Evolutionary conservation across 2,329 filamentous ascomycete species (phyloP).

Genomic region (Diaporthe humulicola): DNA sequence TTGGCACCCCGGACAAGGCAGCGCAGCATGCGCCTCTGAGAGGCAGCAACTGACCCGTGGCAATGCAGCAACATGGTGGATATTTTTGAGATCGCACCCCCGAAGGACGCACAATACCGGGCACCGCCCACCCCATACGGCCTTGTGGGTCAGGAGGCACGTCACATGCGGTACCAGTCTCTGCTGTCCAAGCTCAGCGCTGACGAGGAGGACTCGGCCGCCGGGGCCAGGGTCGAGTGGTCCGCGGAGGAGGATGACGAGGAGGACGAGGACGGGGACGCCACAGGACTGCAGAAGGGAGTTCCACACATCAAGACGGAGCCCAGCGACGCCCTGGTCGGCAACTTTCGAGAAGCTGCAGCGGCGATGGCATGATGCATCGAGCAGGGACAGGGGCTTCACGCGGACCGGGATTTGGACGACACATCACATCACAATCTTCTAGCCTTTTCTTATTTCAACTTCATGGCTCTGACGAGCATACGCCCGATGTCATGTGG

Average conservation of each 20-base stretch:
- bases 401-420: slow-evolving; percentile 37
- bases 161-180: slow-evolving; percentile 70
- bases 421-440: slow-evolving; percentile 39
- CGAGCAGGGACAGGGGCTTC: slow-evolving; percentile 37
- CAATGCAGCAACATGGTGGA: slow-evolving; percentile 73
- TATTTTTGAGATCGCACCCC: slow-evolving; percentile 74
- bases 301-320: slow-evolving; percentile 54
- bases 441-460: slow-evolving; percentile 36
- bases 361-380: slow-evolving; percentile 60
- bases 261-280: slow-evolving; percentile 65
- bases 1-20: slow-evolving; percentile 31
- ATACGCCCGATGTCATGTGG: slow-evolving; percentile 36
- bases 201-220: slow-evolving; percentile 53
- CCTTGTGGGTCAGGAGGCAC: slow-evolving; percentile 68
- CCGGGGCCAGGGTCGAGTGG: slow-evolving; percentile 68
- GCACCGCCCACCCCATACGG: slow-evolving; percentile 55
- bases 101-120: slow-evolving; percentile 56
- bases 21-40: background rate
- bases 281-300: slow-evolving; percentile 58
- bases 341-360: slow-evolving; percentile 72
- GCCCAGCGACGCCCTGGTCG: slow-evolving; percentile 63
- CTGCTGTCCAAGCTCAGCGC: slow-evolving; percentile 71
- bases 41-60: slow-evolving; percentile 32
- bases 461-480: slow-evolving; percentile 34
- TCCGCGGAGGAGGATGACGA: slow-evolving; percentile 63